Evolutionary conservation across 2,329 filamentous ascomycete genomes (phyloP), one percentile per base, ranked within the genome.

Genomic region (Oidium heveae): DNA sequence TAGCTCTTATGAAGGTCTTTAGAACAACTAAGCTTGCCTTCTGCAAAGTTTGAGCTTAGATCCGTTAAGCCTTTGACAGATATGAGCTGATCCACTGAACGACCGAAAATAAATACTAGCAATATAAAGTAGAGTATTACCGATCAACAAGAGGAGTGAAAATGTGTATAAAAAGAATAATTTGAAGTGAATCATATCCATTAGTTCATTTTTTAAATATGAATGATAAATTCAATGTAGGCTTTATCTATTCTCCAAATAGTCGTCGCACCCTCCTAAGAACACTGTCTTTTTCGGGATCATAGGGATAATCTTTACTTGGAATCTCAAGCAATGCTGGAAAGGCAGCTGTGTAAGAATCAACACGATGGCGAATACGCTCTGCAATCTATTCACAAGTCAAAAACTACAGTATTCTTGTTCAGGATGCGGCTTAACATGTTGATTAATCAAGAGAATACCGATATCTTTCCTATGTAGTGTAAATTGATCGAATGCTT

Each of bases 241-340:
- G 1, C 18, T 20, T n/a, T 58, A 62, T 59, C 66, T 77, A 88
- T 71, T 88, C 78, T 61, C 78, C 78, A 70, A 81, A 81, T 59
- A 85, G 64, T 63, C 80, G 77, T 66, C 77, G 72, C 59, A 98
- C 91, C 61, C 91, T 77, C 70, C 88, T 84, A 69, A 98, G 68
- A 46, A 98, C 89, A 65, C 89, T 96, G 68, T 98, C 91, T 73
- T 98, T 98, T 70, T 98, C 91, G 0, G 91, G 91, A 63, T 98
- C 89, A 66, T 98, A 98, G 1, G 91, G 91, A 67, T 98, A 91
- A 68, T 98, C 91, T 74, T 98, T 98, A 71, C 86, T 94, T 24
- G 91, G 91, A 57, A 98, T 96, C 69, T 98, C 91, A 56, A 98
- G 79, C 55, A 98, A 76, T 22, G 87, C 82, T n/a, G 91, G 91